Conservation (phyloP, 768 basidiomycete species). For the Naematelia encephala region DNA sequence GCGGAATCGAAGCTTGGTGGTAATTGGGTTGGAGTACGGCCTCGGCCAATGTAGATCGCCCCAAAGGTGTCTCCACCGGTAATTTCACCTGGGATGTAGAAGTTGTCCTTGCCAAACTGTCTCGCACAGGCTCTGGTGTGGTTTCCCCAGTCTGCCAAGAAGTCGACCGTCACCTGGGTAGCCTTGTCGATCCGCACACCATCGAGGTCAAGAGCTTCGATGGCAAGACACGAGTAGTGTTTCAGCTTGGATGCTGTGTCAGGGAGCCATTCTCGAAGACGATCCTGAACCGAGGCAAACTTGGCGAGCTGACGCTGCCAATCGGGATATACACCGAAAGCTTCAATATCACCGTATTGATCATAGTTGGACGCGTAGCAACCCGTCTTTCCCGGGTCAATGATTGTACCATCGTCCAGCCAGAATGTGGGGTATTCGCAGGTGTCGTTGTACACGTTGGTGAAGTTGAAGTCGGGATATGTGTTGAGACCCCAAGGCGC, state of each 20-base stretch:
- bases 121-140: constrained; percentile 71
- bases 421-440: constrained; percentile 77
- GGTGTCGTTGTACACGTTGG: constrained; percentile 67
- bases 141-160: constrained; percentile 70
- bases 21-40: constrained; percentile 65
- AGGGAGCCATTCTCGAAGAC: constrained; percentile 87
- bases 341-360: constrained; percentile 95
- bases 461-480: constrained; percentile 76
- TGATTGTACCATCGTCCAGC: constrained; percentile 67
- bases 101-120: constrained; percentile 72
- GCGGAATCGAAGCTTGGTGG: constrained; percentile 69
- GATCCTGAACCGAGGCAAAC: constrained; percentile 93
- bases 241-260: constrained; percentile 72
- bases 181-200: constrained; percentile 95
- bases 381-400: constrained; percentile 62
- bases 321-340: constrained; percentile 77
- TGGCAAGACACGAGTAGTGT: constrained; percentile 77
- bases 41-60: constrained; percentile 81
- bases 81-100: constrained; percentile 87
- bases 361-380: constrained; percentile 84
- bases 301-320: constrained; percentile 88
- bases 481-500: constrained; percentile 80
- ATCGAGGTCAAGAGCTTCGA: constrained; percentile 83
- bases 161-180: constrained; percentile 82
- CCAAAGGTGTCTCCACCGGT: constrained; percentile 92